Percentiles rank a stretch among this genome's conserved stretches.
Evolutionary conservation across 352 stramenopile genomes (phyloP).

Genomic region (Pythium rhizo-oryzae): DNA sequence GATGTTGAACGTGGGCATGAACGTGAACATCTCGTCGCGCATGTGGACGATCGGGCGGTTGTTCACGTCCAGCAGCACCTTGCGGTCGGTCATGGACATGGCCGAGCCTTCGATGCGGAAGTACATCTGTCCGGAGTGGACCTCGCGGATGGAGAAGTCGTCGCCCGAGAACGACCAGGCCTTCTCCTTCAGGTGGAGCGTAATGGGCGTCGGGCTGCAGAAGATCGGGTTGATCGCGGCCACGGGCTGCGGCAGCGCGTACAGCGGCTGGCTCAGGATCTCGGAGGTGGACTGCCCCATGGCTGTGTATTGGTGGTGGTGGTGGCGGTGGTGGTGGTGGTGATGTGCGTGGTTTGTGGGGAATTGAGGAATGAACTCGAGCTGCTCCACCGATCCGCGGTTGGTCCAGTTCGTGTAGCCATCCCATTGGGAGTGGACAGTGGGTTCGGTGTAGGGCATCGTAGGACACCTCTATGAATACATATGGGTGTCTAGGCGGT

Average conservation of each 20-base stretch:
- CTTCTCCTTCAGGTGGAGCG: constrained; percentile 35
- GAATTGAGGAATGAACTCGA: constrained; percentile 5
- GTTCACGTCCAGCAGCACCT: constrained; percentile 31
- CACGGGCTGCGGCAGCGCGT: constrained; percentile 14
- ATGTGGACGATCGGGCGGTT: constrained; percentile 29
- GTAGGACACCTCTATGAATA: neutral
- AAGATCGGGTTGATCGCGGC: constrained; percentile 26
- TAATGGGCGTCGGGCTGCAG: constrained; percentile 21
- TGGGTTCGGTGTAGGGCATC: neutral
- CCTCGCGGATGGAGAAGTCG: constrained; percentile 35
- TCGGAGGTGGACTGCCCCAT: constrained; percentile 8
- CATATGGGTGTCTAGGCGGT: neutral
- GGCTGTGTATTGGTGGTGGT: neutral
- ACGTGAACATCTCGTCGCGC: constrained; percentile 22
- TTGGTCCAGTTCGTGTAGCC: no score
- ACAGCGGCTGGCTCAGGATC: constrained; percentile 15
- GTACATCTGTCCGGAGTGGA: constrained; percentile 9
- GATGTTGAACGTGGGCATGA: constrained; percentile 28
- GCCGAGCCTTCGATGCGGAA: constrained; percentile 32
- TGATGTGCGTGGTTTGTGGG: neutral
- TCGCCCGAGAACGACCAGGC: constrained; percentile 30
- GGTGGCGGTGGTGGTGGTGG: no score
- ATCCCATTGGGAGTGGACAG: no score
- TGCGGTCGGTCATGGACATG: constrained; percentile 28
- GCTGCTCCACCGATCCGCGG: neutral